These are phyloP conservation scores for Neurospora africana DNA, from an alignment of 495 filamentous ascomycete genomes.

Conservation along the genomic window DNA sequence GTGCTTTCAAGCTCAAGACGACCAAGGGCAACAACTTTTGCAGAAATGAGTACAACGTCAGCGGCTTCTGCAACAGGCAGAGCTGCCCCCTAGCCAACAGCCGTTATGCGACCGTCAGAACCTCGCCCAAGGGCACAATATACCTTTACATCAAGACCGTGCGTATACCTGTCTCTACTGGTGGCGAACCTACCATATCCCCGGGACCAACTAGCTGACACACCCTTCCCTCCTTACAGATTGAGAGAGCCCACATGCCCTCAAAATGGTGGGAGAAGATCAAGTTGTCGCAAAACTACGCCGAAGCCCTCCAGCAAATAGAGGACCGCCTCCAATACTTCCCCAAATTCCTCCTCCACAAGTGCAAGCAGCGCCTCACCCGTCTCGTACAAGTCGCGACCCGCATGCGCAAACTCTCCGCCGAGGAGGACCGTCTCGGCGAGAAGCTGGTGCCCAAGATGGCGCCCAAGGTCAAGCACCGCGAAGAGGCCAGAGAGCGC, in stretches of 20 bases:
- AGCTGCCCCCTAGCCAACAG: conserved; percentile 92
- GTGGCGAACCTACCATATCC: neutral
- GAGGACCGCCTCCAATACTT: conserved; percentile 87
- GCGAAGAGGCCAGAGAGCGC: conserved; percentile 84
- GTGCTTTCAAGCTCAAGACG: conserved; percentile 92
- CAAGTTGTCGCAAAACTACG: conserved; percentile 81
- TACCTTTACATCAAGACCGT: conserved; percentile 98
- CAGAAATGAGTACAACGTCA: conserved; percentile 79
- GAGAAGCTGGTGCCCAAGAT: conserved; percentile 82
- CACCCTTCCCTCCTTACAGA: conserved; percentile 5
- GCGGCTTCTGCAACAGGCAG: conserved; percentile 87
- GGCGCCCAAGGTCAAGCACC: conserved; percentile 80
- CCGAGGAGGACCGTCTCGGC: conserved; percentile 82
- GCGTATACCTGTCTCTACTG: conserved; percentile 5
- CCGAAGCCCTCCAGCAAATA: conserved; percentile 70
- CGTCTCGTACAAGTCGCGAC: conserved; percentile 88
- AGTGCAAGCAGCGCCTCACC: conserved; percentile 95
- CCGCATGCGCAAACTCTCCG: conserved; percentile 69
- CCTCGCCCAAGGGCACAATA: conserved; percentile 66
- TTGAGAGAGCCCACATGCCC: conserved; percentile 80
- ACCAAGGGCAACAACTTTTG: conserved; percentile 92
- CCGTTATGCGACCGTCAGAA: conserved; percentile 88
- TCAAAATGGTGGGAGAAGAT: conserved; percentile 92
- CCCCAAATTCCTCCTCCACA: conserved; percentile 91
- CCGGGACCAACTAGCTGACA: neutral